Evolutionary conservation across 345 rosid genomes (phyloP).

Genomic region (Gossypium rotundifolium): DNA sequence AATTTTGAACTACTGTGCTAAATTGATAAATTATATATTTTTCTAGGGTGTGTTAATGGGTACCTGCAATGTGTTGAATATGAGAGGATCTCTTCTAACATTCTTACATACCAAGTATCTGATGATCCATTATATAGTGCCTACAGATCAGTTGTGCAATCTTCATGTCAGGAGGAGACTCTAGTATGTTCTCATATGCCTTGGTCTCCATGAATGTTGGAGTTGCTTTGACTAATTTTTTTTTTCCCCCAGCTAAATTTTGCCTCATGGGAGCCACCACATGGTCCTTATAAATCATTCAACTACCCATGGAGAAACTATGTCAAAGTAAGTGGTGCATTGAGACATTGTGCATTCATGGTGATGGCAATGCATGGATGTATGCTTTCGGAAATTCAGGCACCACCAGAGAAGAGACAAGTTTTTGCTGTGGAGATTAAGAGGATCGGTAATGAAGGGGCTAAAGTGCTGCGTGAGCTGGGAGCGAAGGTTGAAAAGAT

Average conservation of each 20-base stretch:
- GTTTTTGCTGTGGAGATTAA: conserved; percentile 46
- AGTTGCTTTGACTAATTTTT: too few relatives aligned
- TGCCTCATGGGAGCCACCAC: conserved; percentile 93
- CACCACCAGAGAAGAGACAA: conserved; percentile 68
- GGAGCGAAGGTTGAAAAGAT: conserved; percentile 45
- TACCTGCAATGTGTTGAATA: conserved; percentile 75
- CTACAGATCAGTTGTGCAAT: conserved; percentile 77
- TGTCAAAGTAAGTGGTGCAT: conserved; percentile 69
- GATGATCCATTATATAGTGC: conserved; percentile 82
- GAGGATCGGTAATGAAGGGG: conserved; percentile 45
- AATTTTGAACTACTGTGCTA: neutral
- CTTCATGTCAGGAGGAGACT: conserved; percentile 78
- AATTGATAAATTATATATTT: neutral
- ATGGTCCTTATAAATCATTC: conserved; percentile 70
- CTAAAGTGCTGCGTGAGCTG: conserved; percentile 42
- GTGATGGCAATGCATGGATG: conserved; percentile 98
- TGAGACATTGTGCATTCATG: conserved; percentile 89
- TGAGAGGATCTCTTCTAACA: conserved; percentile 80
- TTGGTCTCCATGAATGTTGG: too few relatives aligned
- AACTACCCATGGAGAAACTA: conserved; percentile 77
- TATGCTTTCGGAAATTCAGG: conserved; percentile 92
- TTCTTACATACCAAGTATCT: conserved; percentile 78
- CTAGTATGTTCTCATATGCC: conserved; percentile 8
- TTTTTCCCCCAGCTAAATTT: conserved; percentile 32
- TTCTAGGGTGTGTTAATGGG: conserved; percentile 66